Evolutionary conservation across 2,329 filamentous ascomycete genomes (phyloP).

Genomic region (Ophiocordyceps camponoti-floridani): DNA sequence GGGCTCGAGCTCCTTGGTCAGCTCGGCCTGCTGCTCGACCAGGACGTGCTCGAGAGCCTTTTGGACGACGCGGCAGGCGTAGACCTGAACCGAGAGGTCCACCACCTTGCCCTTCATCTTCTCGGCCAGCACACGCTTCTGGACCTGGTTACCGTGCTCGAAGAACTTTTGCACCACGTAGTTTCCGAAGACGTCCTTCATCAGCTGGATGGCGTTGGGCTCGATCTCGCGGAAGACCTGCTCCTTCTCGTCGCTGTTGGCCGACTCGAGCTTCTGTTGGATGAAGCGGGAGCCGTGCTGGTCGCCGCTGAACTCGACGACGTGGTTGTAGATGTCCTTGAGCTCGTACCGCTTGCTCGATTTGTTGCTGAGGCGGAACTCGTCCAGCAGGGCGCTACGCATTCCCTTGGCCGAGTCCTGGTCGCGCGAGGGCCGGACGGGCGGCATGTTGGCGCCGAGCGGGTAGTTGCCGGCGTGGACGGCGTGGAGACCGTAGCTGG

Average conservation of each 20-base stretch:
- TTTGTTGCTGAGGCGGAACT: conserved; percentile 62
- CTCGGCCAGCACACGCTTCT: conserved; percentile 73
- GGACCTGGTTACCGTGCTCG: conserved; percentile 82
- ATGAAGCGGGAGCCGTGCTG: conserved; percentile 94
- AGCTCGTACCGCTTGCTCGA: conserved; percentile 60
- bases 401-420: conserved; percentile 41
- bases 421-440: conserved; percentile 26
- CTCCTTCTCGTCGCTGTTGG: conserved; percentile 92
- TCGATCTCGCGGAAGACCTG: conserved; percentile 77
- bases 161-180: conserved; percentile 98
- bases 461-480: conserved; percentile 12
- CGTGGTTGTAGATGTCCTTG: conserved; percentile 71
- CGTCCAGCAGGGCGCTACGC: conserved; percentile 57
- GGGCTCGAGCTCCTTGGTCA: conserved; percentile 67
- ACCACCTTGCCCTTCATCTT: conserved; percentile 78
- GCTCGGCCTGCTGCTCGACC: conserved; percentile 72
- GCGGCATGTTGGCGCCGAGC: conserved; percentile 10
- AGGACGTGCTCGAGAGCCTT: conserved; percentile 87
- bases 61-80: conserved; percentile 89
- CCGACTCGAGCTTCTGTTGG: conserved; percentile 76
- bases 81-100: conserved; percentile 69
- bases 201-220: conserved; percentile 68
- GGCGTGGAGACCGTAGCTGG: conserved; percentile 15
- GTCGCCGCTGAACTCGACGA: conserved; percentile 91
- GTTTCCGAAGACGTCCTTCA: conserved; percentile 95